A percentile compares a stretch with the other conserved stretches of the same genome.
phyloP scores from a whole-genome alignment of 2,329 filamentous ascomycete genomes.

The Botrytis tulipae region DNA sequence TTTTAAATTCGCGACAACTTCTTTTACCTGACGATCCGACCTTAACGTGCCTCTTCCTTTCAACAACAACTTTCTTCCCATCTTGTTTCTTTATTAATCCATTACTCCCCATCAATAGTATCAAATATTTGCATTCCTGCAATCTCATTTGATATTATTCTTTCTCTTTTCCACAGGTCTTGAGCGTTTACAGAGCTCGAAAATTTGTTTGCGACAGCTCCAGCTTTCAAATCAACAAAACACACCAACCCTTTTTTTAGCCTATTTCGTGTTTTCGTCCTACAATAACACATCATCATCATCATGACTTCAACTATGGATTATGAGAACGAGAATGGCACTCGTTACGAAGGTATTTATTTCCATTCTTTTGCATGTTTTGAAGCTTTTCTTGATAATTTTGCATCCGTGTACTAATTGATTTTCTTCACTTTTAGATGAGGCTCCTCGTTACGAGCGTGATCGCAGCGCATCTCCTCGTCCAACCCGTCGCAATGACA shows the following conservation, averaged over 20 bases:
- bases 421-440: slow-evolving; percentile 47
- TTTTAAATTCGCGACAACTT: slow-evolving; percentile 21
- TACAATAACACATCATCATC: slow-evolving; percentile 29
- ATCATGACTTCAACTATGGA: slow-evolving; percentile 59
- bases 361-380: neutral
- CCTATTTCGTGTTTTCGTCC: slow-evolving; percentile 15
- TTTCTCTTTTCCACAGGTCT: slow-evolving; percentile 10
- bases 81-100: slow-evolving; percentile 8
- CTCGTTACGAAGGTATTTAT: slow-evolving; percentile 61
- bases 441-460: slow-evolving; percentile 64
- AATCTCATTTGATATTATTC: slow-evolving; percentile 1
- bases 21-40: slow-evolving; percentile 18
- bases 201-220: slow-evolving; percentile 21
- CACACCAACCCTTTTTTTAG: neutral
- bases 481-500: slow-evolving; percentile 55
- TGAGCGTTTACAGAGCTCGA: slow-evolving; percentile 19
- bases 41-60: slow-evolving; percentile 18
- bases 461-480: slow-evolving; percentile 66
- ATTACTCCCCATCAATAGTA: neutral
- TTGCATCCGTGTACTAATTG: slow-evolving; percentile 19
- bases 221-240: neutral
- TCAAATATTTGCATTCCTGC: slow-evolving; percentile 4
- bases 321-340: slow-evolving; percentile 66
- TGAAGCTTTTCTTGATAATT: neutral
- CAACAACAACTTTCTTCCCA: slow-evolving; percentile 11